Percentiles rank a stretch among this genome's conserved stretches.
phyloP scores from a whole-genome alignment of 1,284 basidiomycete species.

The Naganishia cerealis region DNA sequence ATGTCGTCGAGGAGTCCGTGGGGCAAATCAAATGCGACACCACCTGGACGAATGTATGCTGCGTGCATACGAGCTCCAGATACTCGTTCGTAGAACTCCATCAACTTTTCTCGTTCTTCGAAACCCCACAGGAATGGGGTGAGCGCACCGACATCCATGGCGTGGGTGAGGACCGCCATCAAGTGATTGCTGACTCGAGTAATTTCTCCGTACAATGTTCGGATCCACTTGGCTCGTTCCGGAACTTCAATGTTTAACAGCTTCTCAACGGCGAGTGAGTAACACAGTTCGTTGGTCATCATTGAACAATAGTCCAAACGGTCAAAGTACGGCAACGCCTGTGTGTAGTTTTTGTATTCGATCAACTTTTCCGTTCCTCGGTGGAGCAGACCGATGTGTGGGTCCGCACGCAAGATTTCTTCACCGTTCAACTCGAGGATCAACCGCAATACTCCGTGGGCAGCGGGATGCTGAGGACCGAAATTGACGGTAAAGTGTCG shows the following conservation, averaged over 20 bases:
- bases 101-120: conserved; percentile 98
- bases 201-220: conserved; percentile 94
- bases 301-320: conserved; percentile 98
- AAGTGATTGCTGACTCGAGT: conserved; percentile 95
- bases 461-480: conserved; percentile 96
- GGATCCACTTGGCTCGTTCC: conserved; percentile 98
- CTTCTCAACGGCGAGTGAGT: conserved; percentile 96
- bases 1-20: conserved; percentile 96
- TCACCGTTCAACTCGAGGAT: conserved; percentile 98
- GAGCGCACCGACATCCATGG: conserved; percentile 94
- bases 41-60: conserved; percentile 96
- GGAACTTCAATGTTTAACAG: conserved; percentile 97
- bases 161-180: conserved; percentile 95
- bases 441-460: conserved; percentile 95
- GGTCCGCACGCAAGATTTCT: conserved; percentile 84
- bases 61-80: conserved; percentile 96
- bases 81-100: conserved; percentile 99
- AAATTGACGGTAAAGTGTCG: conserved; percentile 94
- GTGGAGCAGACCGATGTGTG: conserved; percentile 93
- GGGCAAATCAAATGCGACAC: conserved; percentile 95
- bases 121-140: conserved; percentile 99
- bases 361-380: conserved; percentile 98
- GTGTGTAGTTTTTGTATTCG: conserved; percentile 98
- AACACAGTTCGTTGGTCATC: conserved; percentile 98
- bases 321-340: conserved; percentile 98